Base-by-base conservation (phyloP, 1,139 yeast species). In the Scheffersomyces insectosa region DNA sequence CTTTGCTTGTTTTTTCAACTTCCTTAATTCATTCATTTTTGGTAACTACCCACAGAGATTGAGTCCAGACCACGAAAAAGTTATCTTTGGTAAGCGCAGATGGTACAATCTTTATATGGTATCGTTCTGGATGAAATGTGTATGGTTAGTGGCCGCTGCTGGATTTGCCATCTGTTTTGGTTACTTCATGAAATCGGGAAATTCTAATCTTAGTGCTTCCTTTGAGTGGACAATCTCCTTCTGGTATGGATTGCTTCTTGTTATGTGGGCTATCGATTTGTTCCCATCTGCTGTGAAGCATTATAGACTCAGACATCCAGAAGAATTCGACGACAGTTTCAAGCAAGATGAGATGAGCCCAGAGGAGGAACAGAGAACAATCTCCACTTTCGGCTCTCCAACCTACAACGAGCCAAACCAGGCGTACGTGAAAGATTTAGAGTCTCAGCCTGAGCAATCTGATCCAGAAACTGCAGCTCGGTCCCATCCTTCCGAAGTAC, bases 171-270 rank as follows among this genome's bases (percentile, higher is more conserved):
- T 85, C 28, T 74, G 80, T 35, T 91, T 89, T 56, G 93, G 82
- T 11, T 76, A 65, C 2, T 65, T 70, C 42, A 66, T 73, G 75
- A 52, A 59, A 8, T 41, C 44, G 1, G 74, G 68, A 33, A 46
- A 67, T 9, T 65, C 72, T 32, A 65, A 72, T 12, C 66, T 75
- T 42, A 75, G 82, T 20, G 88, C 87, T 0, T 68, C 69, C 12
- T 83, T 86, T 61, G 98, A 91, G 63, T 91, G 98, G 97, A 59
- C 81, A 7, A 66, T 90, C 37, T 83, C 91, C 6, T 91, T 84
- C 66, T 85, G 88, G 82, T 90, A 88, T 59, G 95, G 96, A 8
- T 59, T 85, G 32, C 72, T 87, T 48, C 77, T 85, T 54, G 61
- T 85, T 8, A 68, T 85, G 48, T 77, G 93, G 66, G 69, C 85